phyloP scores from a whole-genome alignment of 225 moss, liverwort and hornwort species.

The Physcomitrellopsis africana region DNA sequence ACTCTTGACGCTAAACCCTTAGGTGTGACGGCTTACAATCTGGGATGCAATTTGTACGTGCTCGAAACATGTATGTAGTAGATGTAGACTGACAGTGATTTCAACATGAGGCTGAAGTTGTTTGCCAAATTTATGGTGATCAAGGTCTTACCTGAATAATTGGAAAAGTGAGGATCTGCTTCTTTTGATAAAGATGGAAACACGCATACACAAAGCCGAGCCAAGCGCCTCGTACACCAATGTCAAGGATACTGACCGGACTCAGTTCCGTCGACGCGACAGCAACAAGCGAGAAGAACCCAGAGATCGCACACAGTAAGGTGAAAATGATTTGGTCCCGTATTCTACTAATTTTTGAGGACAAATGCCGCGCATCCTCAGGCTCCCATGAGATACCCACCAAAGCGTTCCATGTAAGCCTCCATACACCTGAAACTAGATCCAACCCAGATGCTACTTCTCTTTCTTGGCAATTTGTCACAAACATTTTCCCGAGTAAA shows the following conservation, averaged over 20 bases:
- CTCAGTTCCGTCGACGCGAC: constrained; percentile 37
- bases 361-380: constrained; percentile 36
- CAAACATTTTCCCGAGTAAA: constrained; percentile 60
- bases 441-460: constrained; percentile 56
- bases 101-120: not conserved
- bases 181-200: constrained; percentile 58
- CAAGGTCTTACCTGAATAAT: constrained; percentile 61
- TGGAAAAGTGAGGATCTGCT: constrained; percentile 61
- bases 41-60: too few species aligned
- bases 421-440: constrained; percentile 46
- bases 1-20: constrained; percentile 5
- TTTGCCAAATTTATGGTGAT: not conserved
- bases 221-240: constrained; percentile 59
- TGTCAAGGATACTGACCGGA: constrained; percentile 39
- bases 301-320: constrained; percentile 55
- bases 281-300: constrained; percentile 59
- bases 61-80: not conserved
- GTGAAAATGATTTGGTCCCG: constrained; percentile 47
- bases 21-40: not conserved
- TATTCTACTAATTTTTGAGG: constrained; percentile 53
- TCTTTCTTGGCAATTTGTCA: constrained; percentile 65
- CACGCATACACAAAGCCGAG: constrained; percentile 64
- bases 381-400: constrained; percentile 53
- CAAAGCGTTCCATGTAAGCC: constrained; percentile 42
- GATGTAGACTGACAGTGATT: not conserved